Evolutionary conservation across 148 eudicot genomes (phyloP).

Genomic region (Rhododendron molle): DNA sequence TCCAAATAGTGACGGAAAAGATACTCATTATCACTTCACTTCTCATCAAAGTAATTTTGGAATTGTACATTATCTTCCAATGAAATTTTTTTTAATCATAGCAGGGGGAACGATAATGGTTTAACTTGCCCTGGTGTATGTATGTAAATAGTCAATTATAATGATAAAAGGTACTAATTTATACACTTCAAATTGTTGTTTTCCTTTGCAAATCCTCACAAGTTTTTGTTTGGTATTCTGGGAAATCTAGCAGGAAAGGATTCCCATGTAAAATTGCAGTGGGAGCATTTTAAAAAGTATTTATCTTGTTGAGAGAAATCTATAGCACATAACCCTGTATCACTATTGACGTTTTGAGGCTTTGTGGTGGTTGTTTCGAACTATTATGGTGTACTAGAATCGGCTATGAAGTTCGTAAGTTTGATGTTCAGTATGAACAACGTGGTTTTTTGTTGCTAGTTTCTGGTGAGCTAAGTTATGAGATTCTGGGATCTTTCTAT

Average conservation of each 20-base stretch:
- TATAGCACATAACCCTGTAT: background rate
- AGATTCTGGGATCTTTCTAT: background rate
- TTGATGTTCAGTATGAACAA: background rate
- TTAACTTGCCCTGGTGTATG: background rate
- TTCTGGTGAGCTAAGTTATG: background rate
- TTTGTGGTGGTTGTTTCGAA: background rate
- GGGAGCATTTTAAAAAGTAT: background rate
- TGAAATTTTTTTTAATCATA: background rate
- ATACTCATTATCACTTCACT: background rate
- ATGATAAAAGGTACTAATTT: background rate
- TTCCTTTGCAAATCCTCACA: background rate
- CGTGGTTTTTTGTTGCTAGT: background rate
- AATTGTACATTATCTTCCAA: background rate
- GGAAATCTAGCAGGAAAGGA: background rate
- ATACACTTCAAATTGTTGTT: background rate
- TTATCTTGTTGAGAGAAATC: background rate
- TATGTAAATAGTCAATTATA: background rate
- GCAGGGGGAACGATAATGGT: background rate
- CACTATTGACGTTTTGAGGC: background rate
- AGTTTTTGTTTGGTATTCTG: background rate
- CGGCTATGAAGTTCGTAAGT: background rate
- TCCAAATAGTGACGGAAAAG: constrained; percentile 1
- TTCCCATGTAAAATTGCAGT: background rate
- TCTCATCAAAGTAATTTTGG: background rate
- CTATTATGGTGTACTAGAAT: background rate